Evolutionary conservation across 164 flowering plant species (phyloP).

Genomic region (Chloranthus sessilifolius): DNA sequence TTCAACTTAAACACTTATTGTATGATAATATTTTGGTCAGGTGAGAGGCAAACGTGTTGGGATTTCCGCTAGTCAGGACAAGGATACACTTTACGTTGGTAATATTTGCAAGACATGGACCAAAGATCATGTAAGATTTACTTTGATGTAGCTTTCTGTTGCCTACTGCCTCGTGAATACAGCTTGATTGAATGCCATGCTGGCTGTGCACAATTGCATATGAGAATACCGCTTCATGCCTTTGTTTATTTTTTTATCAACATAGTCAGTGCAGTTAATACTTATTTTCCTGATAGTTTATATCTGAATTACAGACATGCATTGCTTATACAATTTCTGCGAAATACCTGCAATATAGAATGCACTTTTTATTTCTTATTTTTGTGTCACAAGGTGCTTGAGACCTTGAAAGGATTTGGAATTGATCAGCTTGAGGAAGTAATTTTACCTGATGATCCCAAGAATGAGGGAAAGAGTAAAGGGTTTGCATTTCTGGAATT

Average conservation of each 20-base stretch:
- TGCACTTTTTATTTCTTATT: too few species aligned
- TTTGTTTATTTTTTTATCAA: too few species aligned
- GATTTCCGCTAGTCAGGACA: conserved; percentile 34
- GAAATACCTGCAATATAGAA: too few species aligned
- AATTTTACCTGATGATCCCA: conserved; percentile 32
- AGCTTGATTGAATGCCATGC: too few species aligned
- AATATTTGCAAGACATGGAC: conserved; percentile 43
- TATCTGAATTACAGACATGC: too few species aligned
- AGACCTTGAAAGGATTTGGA: conserved; percentile 23
- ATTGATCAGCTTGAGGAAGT: conserved; percentile 31
- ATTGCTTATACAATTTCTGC: too few species aligned
- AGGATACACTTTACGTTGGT: conserved; percentile 36
- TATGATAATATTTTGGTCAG: conserved; percentile 15
- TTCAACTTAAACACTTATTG: too few species aligned
- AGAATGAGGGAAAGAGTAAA: conserved; percentile 26
- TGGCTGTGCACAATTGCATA: too few species aligned
- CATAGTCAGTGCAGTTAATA: too few species aligned
- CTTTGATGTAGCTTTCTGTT: background rate
- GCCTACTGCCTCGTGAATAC: too few species aligned
- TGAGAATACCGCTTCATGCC: too few species aligned
- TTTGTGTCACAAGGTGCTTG: conserved; percentile 22
- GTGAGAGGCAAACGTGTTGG: conserved; percentile 34
- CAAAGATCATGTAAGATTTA: conserved; percentile 27
- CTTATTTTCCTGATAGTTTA: too few species aligned
- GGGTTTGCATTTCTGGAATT: conserved; percentile 42